Evolutionary conservation across 2,329 filamentous ascomycete genomes (phyloP), one percentile per base, ranked within the genome.

Genomic region (Zalaria sp.): DNA sequence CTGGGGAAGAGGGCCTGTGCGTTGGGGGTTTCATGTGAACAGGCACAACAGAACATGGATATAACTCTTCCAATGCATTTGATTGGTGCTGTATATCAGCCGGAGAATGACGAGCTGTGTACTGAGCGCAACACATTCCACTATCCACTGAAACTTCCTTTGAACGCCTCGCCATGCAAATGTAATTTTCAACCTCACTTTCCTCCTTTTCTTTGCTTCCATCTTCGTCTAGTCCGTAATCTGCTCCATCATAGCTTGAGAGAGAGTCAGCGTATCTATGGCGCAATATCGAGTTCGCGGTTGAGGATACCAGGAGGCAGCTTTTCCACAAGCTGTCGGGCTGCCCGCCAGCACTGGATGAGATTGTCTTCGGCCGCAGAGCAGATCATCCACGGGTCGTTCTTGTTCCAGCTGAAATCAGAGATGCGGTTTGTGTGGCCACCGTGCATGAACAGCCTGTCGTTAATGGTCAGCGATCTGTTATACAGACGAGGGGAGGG

Each of bases 351-450:
- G 52, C 95, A 84, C 63, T 98, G 91, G 48, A 98, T 74, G 50
- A 96, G 70, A 57, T 98, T 98, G 65, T 98, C 91, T 59, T 98
- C 93, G 1, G 89, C 91, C 10, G 91, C 88, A 46, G 84, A 93
- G 60, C 87, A 88, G 51, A 98, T 83, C 42, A 95, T 77, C 93
- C 93, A 98, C 4, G 89, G 88, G 55, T 95, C 87, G 58, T 93
- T 94, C 51, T 79, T 77, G 63, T 98, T 98, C 89, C 89, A 98
- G 64, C 83, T 89, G 57, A 98, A 98, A 63, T 98, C 93, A 31
- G 85, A 87, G 47, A 98, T 77, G 51, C 93, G 83, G 64, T 95
- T 95, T 7, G 91, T 98, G 67, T 98, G 93, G 28, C 91, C 91
- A 46, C 91, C 91, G 56, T 98, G 91, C 88, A 98, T 96, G 65